Conservation (phyloP, 345 rosid species). For the Citrus mangshanensis region DNA sequence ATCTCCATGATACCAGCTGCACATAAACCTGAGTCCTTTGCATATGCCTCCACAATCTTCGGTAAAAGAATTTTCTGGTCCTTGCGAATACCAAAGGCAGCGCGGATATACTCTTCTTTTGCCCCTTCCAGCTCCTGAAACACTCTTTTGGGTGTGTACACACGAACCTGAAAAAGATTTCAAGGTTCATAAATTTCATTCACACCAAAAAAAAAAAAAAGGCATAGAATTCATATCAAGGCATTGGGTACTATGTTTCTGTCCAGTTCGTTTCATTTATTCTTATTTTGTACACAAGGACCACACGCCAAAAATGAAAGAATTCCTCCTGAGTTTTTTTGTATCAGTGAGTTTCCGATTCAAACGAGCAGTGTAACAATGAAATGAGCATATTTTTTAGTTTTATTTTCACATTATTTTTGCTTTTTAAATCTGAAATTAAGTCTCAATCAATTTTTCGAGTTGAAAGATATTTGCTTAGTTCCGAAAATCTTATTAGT, state of each 20-base stretch:
- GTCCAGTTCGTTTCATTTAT: not conserved
- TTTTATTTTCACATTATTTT: not conserved
- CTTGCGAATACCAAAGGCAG: constrained; percentile 62
- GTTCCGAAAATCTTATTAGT: not conserved
- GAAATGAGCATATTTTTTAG: not conserved
- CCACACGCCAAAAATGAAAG: not conserved
- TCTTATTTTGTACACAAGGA: not conserved
- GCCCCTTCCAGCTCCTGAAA: constrained; percentile 80
- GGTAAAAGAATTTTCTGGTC: constrained; percentile 78
- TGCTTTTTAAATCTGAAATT: not conserved
- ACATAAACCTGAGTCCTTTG: constrained; percentile 67
- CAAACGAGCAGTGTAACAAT: not conserved
- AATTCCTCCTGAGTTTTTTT: not conserved
- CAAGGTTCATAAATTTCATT: not conserved
- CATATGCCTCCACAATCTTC: constrained; percentile 70
- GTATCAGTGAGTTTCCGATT: not conserved
- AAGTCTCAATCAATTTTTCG: not conserved
- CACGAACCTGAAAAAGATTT: constrained; percentile 59
- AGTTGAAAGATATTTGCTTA: not conserved
- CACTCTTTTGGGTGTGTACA: constrained; percentile 69
- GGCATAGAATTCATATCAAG: not conserved
- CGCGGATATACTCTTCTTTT: constrained; percentile 84
- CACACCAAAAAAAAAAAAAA: not conserved
- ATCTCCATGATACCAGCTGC: constrained; percentile 55
- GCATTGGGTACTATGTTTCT: not conserved